Conservation (phyloP, 495 filamentous ascomycete genomes). For the Halenospora varia region DNA sequence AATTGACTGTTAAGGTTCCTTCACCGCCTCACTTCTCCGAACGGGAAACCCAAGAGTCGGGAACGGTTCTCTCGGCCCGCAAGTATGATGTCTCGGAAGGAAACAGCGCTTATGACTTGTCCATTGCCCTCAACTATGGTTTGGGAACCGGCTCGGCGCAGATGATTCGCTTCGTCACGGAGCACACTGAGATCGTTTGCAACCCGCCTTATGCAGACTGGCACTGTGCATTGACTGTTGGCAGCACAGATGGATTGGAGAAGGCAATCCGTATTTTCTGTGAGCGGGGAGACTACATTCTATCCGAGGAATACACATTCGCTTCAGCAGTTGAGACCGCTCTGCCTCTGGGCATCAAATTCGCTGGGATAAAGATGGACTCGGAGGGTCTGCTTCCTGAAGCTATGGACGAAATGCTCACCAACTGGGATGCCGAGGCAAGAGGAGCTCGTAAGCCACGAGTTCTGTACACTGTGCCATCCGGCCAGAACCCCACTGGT, state of each 20-base stretch:
- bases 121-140: conserved; percentile 63
- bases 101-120: conserved; percentile 55
- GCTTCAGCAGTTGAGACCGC: conserved; percentile 78
- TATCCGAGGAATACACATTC: conserved; percentile 88
- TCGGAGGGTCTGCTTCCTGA: conserved; percentile 67
- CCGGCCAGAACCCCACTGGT: conserved; percentile 91
- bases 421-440: conserved; percentile 26
- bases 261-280: conserved; percentile 73
- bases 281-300: conserved; percentile 63
- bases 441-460: conserved; percentile 65
- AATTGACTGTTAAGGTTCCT: conserved; percentile 65
- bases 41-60: conserved; percentile 49
- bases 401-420: conserved; percentile 22
- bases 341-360: conserved; percentile 67
- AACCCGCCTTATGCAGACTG: conserved; percentile 81
- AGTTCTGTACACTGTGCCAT: conserved; percentile 77
- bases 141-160: conserved; percentile 83
- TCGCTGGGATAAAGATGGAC: conserved; percentile 74
- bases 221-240: conserved; percentile 69
- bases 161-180: conserved; percentile 80
- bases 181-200: conserved; percentile 84
- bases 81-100: conserved; percentile 77
- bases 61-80: conserved; percentile 56
- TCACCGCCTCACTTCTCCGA: conserved; percentile 63
- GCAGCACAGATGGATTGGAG: conserved; percentile 76